These are phyloP conservation scores for Botrytis medusae DNA, from an alignment of 2,329 filamentous ascomycete species.

Conservation along the genomic window DNA sequence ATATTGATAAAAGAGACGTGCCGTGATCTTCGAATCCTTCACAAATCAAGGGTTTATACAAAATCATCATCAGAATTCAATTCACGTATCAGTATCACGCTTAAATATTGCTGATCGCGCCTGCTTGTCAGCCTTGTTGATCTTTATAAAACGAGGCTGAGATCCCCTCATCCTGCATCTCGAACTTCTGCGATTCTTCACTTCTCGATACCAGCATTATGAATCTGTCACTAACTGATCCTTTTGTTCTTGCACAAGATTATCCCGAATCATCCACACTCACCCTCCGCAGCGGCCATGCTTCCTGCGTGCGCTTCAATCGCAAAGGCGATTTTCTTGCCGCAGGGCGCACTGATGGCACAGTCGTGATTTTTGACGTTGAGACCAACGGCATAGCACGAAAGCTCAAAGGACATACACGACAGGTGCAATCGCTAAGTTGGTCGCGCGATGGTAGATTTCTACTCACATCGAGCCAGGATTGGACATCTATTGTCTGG, in stretches of 20 bases:
- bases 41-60: not conserved
- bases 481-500: conserved; percentile 97
- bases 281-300: conserved; percentile 73
- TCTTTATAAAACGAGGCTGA: conserved; percentile 12
- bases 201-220: conserved; percentile 44
- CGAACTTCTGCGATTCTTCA: not conserved
- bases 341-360: conserved; percentile 90
- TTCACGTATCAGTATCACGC: not conserved
- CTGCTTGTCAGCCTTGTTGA: not conserved
- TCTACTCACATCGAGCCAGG: conserved; percentile 87
- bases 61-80: not conserved
- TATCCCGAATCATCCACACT: conserved; percentile 89
- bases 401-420: conserved; percentile 89
- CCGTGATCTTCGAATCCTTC: not conserved
- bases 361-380: conserved; percentile 92
- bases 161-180: conserved; percentile 2
- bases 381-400: conserved; percentile 96
- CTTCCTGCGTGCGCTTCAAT: conserved; percentile 78
- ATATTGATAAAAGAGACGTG: not conserved
- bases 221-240: conserved; percentile 72
- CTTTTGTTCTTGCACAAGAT: conserved; percentile 71
- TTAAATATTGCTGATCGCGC: not conserved
- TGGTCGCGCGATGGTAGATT: conserved; percentile 94
- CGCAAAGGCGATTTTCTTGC: conserved; percentile 92
- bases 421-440: conserved; percentile 90